Evolutionary conservation across 2,329 filamentous ascomycete species (phyloP).

Genomic region (Fusarium sp.): DNA sequence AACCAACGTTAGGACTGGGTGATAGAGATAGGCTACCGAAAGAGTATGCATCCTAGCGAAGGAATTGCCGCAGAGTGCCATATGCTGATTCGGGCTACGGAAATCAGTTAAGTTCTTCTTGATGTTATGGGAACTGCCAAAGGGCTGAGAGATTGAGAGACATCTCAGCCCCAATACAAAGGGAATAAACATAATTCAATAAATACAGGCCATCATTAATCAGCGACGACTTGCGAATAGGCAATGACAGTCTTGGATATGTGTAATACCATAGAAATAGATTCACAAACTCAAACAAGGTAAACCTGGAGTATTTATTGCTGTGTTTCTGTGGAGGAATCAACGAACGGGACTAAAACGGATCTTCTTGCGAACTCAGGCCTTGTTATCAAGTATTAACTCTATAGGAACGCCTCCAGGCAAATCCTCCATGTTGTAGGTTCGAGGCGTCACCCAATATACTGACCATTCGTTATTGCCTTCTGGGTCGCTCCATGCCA

Average conservation of each 20-base stretch:
- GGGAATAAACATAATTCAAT: background rate
- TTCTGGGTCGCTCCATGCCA: background rate
- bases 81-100: background rate
- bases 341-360: too few species aligned
- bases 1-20: background rate
- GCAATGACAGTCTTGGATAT: too few species aligned
- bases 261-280: too few species aligned
- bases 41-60: background rate
- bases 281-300: too few species aligned
- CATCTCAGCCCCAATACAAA: background rate
- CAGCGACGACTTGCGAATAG: background rate
- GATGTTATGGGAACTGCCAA: background rate
- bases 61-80: background rate
- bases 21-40: background rate
- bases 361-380: rapidly evolving
- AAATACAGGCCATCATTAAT: background rate
- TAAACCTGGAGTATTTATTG: too few species aligned
- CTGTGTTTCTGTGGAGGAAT: too few species aligned
- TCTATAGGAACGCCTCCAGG: background rate
- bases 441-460: background rate
- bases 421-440: background rate
- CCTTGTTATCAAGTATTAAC: background rate
- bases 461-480: background rate
- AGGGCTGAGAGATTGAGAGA: background rate
- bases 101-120: background rate